phyloP scores from a whole-genome alignment of 2,329 filamentous ascomycete genomes.

The Paecilomyces sp. region DNA sequence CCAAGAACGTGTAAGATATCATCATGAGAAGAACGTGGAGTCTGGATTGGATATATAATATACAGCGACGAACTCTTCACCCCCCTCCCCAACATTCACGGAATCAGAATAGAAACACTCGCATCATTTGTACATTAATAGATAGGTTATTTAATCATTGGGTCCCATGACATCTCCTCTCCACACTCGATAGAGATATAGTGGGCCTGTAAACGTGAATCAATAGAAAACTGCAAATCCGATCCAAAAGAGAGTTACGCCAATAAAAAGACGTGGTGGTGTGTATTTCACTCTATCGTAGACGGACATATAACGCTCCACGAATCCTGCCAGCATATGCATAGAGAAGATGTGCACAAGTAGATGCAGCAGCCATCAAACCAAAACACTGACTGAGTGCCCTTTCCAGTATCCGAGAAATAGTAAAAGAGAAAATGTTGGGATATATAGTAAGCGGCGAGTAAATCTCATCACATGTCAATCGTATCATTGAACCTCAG shows the following conservation, averaged over 20 bases:
- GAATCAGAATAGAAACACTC: not conserved
- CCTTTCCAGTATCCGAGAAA: not conserved
- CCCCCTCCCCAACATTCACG: not conserved
- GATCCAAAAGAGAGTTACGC: not conserved
- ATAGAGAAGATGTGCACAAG: not conserved
- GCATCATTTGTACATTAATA: not conserved
- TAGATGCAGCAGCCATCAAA: not conserved
- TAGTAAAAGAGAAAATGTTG: not conserved
- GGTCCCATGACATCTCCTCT: not conserved
- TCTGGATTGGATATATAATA: not conserved
- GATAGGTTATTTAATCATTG: not conserved
- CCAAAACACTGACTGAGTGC: not conserved
- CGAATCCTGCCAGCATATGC: not conserved
- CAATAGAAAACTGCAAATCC: not conserved
- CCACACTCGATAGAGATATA: not conserved
- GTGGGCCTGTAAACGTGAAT: not conserved
- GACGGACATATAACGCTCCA: not conserved
- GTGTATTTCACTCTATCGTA: not conserved
- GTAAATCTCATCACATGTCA: constrained; percentile 48
- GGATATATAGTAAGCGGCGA: constrained; percentile 4
- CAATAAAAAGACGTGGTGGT: not conserved
- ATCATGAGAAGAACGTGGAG: not conserved
- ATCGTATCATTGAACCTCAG: constrained; percentile 90
- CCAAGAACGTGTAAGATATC: constrained; percentile 19
- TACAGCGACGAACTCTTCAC: not conserved